These are phyloP conservation scores for Ramaria rubella DNA, from an alignment of 768 basidiomycete species.

Conservation along the genomic window DNA sequence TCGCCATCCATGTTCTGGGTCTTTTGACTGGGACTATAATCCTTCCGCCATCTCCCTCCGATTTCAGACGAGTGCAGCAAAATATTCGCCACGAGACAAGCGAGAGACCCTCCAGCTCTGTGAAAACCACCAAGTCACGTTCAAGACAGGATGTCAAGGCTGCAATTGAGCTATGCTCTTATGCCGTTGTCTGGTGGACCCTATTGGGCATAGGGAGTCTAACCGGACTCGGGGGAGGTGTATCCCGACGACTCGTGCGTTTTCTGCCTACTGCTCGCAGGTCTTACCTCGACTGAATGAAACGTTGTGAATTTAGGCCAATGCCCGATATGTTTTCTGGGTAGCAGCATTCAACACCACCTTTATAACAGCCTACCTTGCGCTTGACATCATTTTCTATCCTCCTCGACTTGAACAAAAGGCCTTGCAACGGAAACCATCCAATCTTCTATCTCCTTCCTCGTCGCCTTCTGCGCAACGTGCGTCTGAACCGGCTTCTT, in stretches of 20 bases:
- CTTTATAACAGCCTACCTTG: slow-evolving; percentile 74
- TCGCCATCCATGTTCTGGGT: slow-evolving; percentile 84
- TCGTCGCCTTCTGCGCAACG: slow-evolving; percentile 19
- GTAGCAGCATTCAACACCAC: slow-evolving; percentile 81
- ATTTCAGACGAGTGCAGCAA: slow-evolving; percentile 53
- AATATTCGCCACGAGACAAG: slow-evolving; percentile 13
- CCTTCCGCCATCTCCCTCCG: slow-evolving; percentile 71
- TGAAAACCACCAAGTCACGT: background rate
- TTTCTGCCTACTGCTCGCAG: background rate
- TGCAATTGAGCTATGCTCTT: slow-evolving; percentile 68
- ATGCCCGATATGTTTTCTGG: slow-evolving; percentile 86
- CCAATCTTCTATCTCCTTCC: slow-evolving; percentile 23
- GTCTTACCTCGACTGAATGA: background rate
- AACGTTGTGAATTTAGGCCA: slow-evolving; percentile 48
- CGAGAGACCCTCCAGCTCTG: background rate
- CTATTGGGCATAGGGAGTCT: slow-evolving; percentile 36
- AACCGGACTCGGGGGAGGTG: slow-evolving; percentile 29
- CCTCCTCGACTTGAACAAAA: slow-evolving; percentile 31
- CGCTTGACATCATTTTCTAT: slow-evolving; percentile 68
- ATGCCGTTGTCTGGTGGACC: slow-evolving; percentile 74
- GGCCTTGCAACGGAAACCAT: slow-evolving; percentile 12
- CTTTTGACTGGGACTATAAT: slow-evolving; percentile 74
- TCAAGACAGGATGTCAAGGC: slow-evolving; percentile 54
- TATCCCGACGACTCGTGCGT: slow-evolving; percentile 62
- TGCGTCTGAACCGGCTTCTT: slow-evolving; percentile 6